A percentile compares a stretch with the other conserved stretches of the same genome.
Conservation (phyloP, 1,284 basidiomycete genomes). For the Malassezia brasiliensis region DNA sequence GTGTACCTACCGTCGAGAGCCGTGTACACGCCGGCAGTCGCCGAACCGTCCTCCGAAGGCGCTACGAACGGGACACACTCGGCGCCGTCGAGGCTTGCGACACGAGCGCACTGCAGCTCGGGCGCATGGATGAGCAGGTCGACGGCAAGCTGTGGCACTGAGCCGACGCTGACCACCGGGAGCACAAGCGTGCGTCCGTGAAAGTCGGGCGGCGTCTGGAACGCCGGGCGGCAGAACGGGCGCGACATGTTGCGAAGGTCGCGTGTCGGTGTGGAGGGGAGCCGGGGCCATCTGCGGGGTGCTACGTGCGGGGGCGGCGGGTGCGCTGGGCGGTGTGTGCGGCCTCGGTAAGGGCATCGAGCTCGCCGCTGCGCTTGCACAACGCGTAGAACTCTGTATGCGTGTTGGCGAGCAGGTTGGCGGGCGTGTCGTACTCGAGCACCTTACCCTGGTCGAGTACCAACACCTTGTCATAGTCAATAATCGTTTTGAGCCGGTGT, state of each 20-base stretch:
- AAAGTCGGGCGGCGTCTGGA: conserved; percentile 2
- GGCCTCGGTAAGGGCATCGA: conserved; percentile 15
- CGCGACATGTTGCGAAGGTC: background rate
- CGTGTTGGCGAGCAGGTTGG: conserved; percentile 52
- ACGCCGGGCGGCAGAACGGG: background rate
- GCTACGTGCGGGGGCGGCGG: conserved; percentile 7
- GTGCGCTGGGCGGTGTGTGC: conserved; percentile 7
- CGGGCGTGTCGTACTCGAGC: conserved; percentile 66
- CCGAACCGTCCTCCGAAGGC: conserved; percentile 18
- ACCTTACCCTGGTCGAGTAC: conserved; percentile 57
- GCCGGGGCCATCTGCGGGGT: background rate
- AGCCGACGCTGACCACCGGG: conserved; percentile 34
- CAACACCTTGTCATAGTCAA: conserved; percentile 55
- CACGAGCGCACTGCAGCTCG: conserved; percentile 18
- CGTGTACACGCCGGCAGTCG: background rate
- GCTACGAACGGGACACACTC: conserved; percentile 34
- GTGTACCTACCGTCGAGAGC: conserved; percentile 13
- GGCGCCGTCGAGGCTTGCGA: conserved; percentile 24
- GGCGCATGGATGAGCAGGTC: conserved; percentile 32
- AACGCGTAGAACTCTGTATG: conserved; percentile 29
- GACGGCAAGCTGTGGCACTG: conserved; percentile 32
- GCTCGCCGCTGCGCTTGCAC: conserved; percentile 39
- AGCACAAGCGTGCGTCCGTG: conserved; percentile 27
- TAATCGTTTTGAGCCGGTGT: conserved; percentile 60
- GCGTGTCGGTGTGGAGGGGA: no score